Conservation (phyloP, 495 filamentous ascomycete species). For the Trichoderma reesei region DNA sequence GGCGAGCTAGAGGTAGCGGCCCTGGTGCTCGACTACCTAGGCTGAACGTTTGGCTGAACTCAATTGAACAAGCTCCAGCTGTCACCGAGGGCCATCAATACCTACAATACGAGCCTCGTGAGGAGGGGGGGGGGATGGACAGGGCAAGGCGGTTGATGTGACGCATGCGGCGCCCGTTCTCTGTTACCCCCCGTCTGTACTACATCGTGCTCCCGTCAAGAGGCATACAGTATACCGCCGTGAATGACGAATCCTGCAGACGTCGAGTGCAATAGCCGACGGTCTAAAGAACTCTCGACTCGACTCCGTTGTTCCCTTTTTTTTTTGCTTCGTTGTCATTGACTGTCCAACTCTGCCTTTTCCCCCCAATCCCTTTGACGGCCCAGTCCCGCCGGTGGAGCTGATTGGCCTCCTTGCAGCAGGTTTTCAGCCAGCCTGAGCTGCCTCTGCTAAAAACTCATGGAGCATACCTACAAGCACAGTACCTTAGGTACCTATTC, state of each 20-base stretch:
- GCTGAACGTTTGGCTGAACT: no score
- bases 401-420: slow-evolving; percentile 1
- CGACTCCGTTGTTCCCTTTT: no score
- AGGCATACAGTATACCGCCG: no score
- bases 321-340: not conserved
- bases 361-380: not conserved
- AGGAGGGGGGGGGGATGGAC: not conserved
- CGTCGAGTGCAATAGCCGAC: slow-evolving; percentile 4
- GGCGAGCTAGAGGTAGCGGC: not conserved
- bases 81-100: no score
- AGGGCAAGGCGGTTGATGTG: not conserved
- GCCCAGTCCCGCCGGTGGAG: not conserved
- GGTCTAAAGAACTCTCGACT: no score
- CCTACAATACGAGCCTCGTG: no score
- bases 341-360: not conserved
- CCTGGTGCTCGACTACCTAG: not conserved
- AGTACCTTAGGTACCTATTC: not conserved
- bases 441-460: no score
- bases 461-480: no score
- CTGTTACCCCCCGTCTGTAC: not conserved
- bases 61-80: no score
- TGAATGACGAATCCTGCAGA: no score
- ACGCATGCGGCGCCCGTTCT: not conserved
- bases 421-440: not conserved
- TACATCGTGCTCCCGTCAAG: no score